phyloP scores from a whole-genome alignment of 768 basidiomycete species.

The Strobilomyces confusus region DNA sequence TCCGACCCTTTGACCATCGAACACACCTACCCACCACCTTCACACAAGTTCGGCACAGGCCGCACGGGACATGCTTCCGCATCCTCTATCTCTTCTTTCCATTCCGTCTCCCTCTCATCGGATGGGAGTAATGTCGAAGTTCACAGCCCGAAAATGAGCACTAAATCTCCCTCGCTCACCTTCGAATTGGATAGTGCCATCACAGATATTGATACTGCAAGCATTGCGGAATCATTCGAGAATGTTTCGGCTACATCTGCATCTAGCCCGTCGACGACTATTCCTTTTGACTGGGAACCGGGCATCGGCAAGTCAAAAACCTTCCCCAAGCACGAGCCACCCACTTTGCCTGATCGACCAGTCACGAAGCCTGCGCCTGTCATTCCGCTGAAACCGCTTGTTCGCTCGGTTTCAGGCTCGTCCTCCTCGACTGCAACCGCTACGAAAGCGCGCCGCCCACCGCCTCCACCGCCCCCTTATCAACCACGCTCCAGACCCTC shows the following conservation, averaged over 20 bases:
- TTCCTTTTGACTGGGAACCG: conserved; percentile 49
- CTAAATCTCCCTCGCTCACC: conserved; percentile 44
- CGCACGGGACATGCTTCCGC: conserved; percentile 50
- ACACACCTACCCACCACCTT: conserved; percentile 50
- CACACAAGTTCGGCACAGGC: conserved; percentile 32
- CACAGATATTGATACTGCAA: conserved; percentile 47
- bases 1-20: conserved; percentile 54
- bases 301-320: conserved; percentile 33
- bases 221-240: conserved; percentile 72
- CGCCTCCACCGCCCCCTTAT: conserved; percentile 30
- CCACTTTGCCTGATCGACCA: conserved; percentile 48
- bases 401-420: conserved; percentile 34
- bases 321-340: conserved; percentile 33
- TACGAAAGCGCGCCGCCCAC: conserved; percentile 38
- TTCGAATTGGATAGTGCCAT: conserved; percentile 37
- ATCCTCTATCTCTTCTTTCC: conserved; percentile 79
- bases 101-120: conserved; percentile 77
- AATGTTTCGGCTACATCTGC: conserved; percentile 55
- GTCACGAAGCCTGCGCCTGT: conserved; percentile 13
- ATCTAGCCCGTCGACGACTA: conserved; percentile 48
- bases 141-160: conserved; percentile 5
- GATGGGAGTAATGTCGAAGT: conserved; percentile 38
- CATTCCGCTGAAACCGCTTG: conserved; percentile 28
- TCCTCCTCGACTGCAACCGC: conserved; percentile 35
- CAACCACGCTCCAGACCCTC: conserved; percentile 27